Evolutionary conservation across 2,329 filamentous ascomycete genomes (phyloP), one percentile per base, ranked within the genome.

Genomic region (Calonectria crousiana): DNA sequence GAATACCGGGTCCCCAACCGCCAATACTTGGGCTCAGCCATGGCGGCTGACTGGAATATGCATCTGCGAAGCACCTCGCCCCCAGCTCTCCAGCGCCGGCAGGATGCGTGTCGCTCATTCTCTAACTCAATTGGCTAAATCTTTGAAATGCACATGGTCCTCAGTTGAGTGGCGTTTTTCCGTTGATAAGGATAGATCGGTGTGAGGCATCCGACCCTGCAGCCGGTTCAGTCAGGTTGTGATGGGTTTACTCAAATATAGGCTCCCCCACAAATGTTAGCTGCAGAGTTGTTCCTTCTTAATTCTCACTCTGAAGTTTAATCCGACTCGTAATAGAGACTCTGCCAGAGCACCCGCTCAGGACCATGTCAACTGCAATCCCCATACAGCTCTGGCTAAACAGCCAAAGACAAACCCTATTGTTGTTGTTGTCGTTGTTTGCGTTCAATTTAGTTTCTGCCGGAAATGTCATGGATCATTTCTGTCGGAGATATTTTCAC

Each of bases 401-500:
- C 52, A 26, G 36, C 18, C 67, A 9, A 69, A 60, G 14, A n/a
- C 52, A 49, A 69, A 6, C 67, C 23, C 18, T 60, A 8, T 20
- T 49, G 0, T 8, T 58, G 20, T 34, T 71, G n/a, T 49, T 58
- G 18, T 9, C 32, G 32, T 49, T 67, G 23, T 30, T 41, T 49
- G 10, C 20, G 13, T 8, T 56, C 13, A 3, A 34, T 20, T 36
- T 14, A 10, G 52, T 28, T 18, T 10, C 49, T 34, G 69, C 69
- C 18, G 23, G 32, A 23, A 62, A 72, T 16, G 36, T 41, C 11
- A 60, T 26, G n/a, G 51, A 67, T 34, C 85, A 90, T 79, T 92
- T 88, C 71, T 89, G 87, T 76, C 81, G 87, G 49, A 83, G 87
- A 44, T 89, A 87, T 81, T 88, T 87, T 53, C 91, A 93, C 79